Evolutionary conservation across 352 stramenopile species (phyloP).

Genomic region (Phytophthora idaei): DNA sequence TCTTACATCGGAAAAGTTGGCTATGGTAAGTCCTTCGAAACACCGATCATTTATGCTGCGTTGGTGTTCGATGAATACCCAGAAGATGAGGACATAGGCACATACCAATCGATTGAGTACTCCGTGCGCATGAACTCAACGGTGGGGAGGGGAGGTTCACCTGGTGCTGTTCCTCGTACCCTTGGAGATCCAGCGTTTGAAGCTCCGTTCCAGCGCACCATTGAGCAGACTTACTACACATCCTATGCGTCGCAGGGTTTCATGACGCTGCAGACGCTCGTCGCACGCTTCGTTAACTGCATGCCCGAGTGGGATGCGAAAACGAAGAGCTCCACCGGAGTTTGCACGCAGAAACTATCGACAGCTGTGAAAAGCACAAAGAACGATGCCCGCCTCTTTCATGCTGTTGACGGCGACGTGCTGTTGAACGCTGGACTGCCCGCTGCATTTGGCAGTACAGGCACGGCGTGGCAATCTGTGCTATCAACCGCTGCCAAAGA

Average conservation of each 20-base stretch:
- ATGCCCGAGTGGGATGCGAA: constrained; percentile 52
- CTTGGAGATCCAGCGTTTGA: constrained; percentile 55
- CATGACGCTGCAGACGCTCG: constrained; percentile 70
- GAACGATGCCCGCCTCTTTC: constrained; percentile 36
- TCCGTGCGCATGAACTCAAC: constrained; percentile 73
- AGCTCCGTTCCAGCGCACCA: constrained; percentile 47
- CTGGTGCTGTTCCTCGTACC: constrained; percentile 47
- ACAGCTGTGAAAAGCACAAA: constrained; percentile 28
- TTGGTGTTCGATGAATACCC: constrained; percentile 67
- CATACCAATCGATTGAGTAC: constrained; percentile 59
- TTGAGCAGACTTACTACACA: constrained; percentile 47
- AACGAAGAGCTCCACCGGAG: constrained; percentile 42
- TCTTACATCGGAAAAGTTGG: constrained; percentile 40
- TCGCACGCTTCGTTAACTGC: constrained; percentile 66
- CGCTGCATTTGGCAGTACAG: constrained; percentile 3
- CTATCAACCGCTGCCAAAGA: constrained; percentile 18
- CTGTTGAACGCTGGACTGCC: constrained; percentile 33
- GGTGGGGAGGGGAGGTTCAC: constrained; percentile 10
- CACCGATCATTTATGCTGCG: constrained; percentile 60
- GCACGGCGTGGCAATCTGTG: constrained; percentile 2
- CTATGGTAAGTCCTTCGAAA: constrained; percentile 54
- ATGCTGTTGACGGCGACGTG: constrained; percentile 37
- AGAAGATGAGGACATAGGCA: constrained; percentile 44
- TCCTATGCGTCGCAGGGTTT: constrained; percentile 54
- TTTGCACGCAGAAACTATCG: constrained; percentile 48